phyloP scores from a whole-genome alignment of 129 eudicot species.

The Artemisia argyi region DNA sequence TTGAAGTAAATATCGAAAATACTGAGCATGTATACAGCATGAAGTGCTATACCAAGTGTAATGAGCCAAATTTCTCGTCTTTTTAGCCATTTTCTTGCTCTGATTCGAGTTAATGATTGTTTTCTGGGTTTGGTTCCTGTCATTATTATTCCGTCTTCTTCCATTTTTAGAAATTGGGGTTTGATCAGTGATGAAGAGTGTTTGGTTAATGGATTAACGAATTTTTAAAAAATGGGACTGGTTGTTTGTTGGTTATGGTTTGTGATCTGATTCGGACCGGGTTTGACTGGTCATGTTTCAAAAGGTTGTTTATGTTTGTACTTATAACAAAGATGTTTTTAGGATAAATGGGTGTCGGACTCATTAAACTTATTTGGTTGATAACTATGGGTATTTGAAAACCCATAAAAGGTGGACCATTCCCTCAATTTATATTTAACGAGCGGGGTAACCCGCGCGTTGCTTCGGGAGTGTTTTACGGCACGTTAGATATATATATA shows the following conservation, averaged over 20 bases:
- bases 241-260: constrained; percentile 11
- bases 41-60: constrained; percentile 73
- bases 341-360: no score
- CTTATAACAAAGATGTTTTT: no score
- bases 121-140: constrained; percentile 39
- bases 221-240: constrained; percentile 15
- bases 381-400: no score
- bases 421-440: no score
- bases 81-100: constrained; percentile 54
- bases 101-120: constrained; percentile 39
- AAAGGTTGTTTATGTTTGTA: no score
- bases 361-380: no score
- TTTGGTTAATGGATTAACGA: constrained; percentile 23
- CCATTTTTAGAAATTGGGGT: constrained; percentile 27
- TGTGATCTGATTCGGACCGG: constrained; percentile 9
- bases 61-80: constrained; percentile 88
- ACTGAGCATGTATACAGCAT: constrained; percentile 98
- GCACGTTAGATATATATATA: no score
- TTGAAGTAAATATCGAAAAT: constrained; percentile 98
- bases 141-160: constrained; percentile 38
- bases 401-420: no score
- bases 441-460: no score
- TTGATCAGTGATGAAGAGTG: constrained; percentile 18
- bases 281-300: background rate
- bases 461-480: no score